Evolutionary conservation across 2,329 filamentous ascomycete genomes (phyloP), one percentile per base, ranked within the genome.

Genomic region (Stachybotrys echinatus): DNA sequence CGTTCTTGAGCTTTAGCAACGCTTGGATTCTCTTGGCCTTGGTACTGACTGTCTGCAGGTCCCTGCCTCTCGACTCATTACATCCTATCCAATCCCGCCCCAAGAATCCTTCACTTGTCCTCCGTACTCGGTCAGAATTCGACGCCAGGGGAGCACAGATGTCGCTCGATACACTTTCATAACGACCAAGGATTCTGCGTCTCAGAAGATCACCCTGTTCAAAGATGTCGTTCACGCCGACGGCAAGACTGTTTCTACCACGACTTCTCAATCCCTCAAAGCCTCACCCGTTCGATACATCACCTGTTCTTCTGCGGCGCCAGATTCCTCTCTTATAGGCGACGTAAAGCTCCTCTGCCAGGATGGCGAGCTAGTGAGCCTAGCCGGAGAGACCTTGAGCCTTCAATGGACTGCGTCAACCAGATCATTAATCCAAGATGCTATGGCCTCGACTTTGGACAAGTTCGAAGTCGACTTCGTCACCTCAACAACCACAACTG

Each of bases 31-130:
- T n/a, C n/a, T n/a, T n/a, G n/a, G n/a, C n/a, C n/a, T n/a, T n/a
- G 17, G 23, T 22, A 52, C 23, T 51, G 23, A 46, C 44, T 44
- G 17, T 20, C n/a, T 6, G 12, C 54, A 87, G 83, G 73, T 85
- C 43, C 74, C 81, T 4, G 77, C 80, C 4, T 79, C 82, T 6
- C 74, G 79, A 53, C 70, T 85, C 53, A 75, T 86, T 58, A 85
- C 83, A 6, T 86, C 83, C 2, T 86, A 86, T 62, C 82, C 83
- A 20, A 77, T 87, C 52, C 80, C 83, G 22, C 84, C 83, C 2
- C 81, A 85, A 63, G 78, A 83, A 48, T 75, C 74, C 47, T 84
- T 87, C 62, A 81, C 81, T 48, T 85, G 83, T 64, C 66, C 82
- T 8, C 77, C 82, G 19, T 77, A 74, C 63, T 86, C 83, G 17